Base-by-base conservation (phyloP, 306 rosid genomes). In the Lagenaria siceraria region DNA sequence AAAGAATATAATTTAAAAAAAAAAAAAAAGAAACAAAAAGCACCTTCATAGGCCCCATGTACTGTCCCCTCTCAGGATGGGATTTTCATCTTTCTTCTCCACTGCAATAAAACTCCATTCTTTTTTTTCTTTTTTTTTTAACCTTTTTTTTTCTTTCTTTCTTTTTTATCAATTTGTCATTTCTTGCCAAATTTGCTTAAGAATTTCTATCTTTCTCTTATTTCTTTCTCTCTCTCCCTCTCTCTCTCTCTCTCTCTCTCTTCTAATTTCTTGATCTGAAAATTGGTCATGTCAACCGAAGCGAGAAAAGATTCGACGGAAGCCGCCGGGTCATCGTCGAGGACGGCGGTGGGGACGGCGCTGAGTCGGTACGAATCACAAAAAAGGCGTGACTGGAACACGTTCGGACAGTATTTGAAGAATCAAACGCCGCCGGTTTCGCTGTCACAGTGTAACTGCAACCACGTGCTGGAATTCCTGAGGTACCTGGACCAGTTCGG, bases 401-500 rank as follows among this genome's bases (percentile, higher is more conserved):
- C 94, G 13, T 89, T 89, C 6, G 94, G 91, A 0, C 91, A 89
- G 68, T 89, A 89, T 80, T 27, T 89, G 52, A 87, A 81, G 73
- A 89, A 89, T 40, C 90, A 86, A 43, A 63, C 87, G 15, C 94
- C 94, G 0, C 86, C 94, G 0, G 89, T 90, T 24, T 49, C 88
- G 0, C 79, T 90, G 10, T 81, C 89, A 0, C 87, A 83, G 77
- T 90, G 91, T 56, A 90, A 84, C 86, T 87, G 82, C 89, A 90
- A 87, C 85, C 91, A 90, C 40, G 91, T 90, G 4, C 81, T 90
- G 0, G 94, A 87, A 22, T 90, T 90, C 79, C 87, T 90, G 5
- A 84, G 89, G 3, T 90, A 90, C 86, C 84, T 87, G 0, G 94
- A 90, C 66, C 94, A 90, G 74, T 90, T 89, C 9, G 94, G 94